A percentile compares a stretch with the other conserved stretches of the same genome.
Conservation (phyloP, 306 rosid species). For the Canavalia gladiata region DNA sequence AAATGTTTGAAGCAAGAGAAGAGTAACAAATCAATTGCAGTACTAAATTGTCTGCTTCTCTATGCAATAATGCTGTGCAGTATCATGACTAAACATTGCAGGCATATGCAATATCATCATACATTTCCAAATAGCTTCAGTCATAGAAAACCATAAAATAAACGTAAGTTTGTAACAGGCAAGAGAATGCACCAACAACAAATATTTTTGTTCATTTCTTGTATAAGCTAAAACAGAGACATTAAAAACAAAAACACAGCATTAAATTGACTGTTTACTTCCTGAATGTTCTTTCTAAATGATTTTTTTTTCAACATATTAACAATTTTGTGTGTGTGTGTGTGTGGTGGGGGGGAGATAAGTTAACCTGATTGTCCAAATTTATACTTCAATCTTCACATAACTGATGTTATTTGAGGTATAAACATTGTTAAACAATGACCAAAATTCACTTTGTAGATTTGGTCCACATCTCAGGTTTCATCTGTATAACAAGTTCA, state of each 20-base stretch:
- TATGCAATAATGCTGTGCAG: background rate
- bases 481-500: conserved; percentile 31
- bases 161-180: background rate
- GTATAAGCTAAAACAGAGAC: background rate
- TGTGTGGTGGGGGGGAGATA: background rate
- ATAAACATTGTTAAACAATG: conserved; percentile 14
- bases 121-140: conserved; percentile 20
- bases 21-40: conserved; percentile 34
- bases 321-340: background rate
- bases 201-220: background rate
- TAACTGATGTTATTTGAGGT: background rate
- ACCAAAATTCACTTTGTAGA: conserved; percentile 4
- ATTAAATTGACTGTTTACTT: conserved; percentile 1
- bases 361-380: conserved; percentile 1
- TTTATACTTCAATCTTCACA: conserved; percentile 20
- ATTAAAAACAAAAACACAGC: background rate
- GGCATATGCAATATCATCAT: conserved; percentile 10
- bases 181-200: conserved; percentile 16
- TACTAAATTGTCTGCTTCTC: conserved; percentile 15
- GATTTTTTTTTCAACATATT: conserved; percentile 1
- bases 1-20: conserved; percentile 4
- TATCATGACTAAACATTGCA: background rate
- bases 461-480: conserved; percentile 19
- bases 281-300: conserved; percentile 17
- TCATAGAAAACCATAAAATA: background rate